These are phyloP conservation scores for Magnolia sinica DNA, from an alignment of 164 flowering plant genomes.

Conservation along the genomic window DNA sequence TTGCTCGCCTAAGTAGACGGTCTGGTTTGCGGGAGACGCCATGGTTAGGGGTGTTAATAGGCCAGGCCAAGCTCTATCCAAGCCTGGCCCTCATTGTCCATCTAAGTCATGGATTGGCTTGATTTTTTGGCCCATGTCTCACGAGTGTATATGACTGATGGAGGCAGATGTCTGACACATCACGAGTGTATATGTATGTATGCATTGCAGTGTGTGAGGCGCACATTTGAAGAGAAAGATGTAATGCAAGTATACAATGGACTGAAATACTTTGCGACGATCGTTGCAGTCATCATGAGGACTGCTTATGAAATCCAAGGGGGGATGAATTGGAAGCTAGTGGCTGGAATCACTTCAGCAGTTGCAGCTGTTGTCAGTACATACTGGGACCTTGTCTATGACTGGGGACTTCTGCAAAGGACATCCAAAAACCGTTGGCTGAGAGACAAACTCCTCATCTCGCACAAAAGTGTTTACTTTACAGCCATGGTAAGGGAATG, in stretches of 20 bases:
- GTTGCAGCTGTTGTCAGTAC: slow-evolving; percentile 48
- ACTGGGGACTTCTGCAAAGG: slow-evolving; percentile 73
- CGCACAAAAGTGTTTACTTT: slow-evolving; percentile 54
- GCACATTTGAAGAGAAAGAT: slow-evolving; percentile 64
- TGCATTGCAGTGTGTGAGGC: slow-evolving; percentile 58
- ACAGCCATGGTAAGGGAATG: slow-evolving; percentile 42
- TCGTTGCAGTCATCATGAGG: slow-evolving; percentile 60
- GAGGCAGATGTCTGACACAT: too few species aligned
- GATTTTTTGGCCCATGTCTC: too few species aligned
- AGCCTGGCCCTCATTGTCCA: too few species aligned
- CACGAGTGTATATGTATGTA: too few species aligned
- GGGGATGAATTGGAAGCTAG: slow-evolving; percentile 37
- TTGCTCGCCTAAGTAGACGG: too few species aligned
- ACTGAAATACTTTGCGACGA: slow-evolving; percentile 56
- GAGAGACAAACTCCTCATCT: slow-evolving; percentile 58
- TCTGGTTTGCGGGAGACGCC: too few species aligned
- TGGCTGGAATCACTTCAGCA: slow-evolving; percentile 51
- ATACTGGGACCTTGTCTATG: slow-evolving; percentile 68
- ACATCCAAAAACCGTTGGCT: slow-evolving; percentile 54
- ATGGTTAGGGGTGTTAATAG: too few species aligned
- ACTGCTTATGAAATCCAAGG: slow-evolving; percentile 41
- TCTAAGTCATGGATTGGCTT: too few species aligned
- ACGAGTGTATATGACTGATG: too few species aligned
- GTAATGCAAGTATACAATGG: slow-evolving; percentile 55
- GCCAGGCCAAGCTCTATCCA: too few species aligned